Evolutionary conservation across 345 rosid genomes (phyloP).

Genomic region (Gossypium herbaceum): DNA sequence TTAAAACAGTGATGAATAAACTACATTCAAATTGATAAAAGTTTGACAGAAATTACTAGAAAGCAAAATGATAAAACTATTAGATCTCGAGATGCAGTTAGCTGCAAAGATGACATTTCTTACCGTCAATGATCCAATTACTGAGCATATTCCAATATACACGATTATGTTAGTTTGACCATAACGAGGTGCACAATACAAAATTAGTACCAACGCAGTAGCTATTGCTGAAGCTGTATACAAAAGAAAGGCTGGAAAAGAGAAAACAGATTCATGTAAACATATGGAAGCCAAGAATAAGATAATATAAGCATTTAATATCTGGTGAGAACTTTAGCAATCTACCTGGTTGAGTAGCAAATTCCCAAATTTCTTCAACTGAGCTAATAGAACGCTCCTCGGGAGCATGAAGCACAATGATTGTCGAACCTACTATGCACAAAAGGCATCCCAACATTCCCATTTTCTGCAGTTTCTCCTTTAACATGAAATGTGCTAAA

Average conservation of each 20-base stretch:
- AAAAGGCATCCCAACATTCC: slow-evolving; percentile 74
- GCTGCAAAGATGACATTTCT: slow-evolving; percentile 14
- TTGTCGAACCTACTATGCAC: slow-evolving; percentile 63
- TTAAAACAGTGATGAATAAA: background rate
- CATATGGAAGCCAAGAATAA: slow-evolving; percentile 9
- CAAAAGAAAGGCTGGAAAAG: slow-evolving; percentile 62
- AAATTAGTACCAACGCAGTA: slow-evolving; percentile 51
- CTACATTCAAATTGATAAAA: background rate
- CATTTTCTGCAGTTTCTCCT: slow-evolving; percentile 64
- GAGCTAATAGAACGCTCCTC: slow-evolving; percentile 46
- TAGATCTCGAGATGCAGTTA: background rate
- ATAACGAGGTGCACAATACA: slow-evolving; percentile 64
- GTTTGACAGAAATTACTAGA: background rate
- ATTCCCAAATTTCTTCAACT: slow-evolving; percentile 61
- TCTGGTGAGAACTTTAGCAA: slow-evolving; percentile 3
- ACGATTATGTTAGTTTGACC: slow-evolving; percentile 74
- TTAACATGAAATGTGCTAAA: slow-evolving; percentile 64
- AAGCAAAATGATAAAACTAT: slow-evolving; percentile 1
- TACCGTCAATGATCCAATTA: slow-evolving; percentile 70
- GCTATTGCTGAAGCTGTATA: slow-evolving; percentile 58
- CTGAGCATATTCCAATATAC: slow-evolving; percentile 72
- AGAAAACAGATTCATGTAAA: background rate
- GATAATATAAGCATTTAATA: slow-evolving; percentile 2
- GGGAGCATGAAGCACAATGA: slow-evolving; percentile 77
- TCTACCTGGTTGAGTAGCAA: slow-evolving; percentile 73